These are phyloP conservation scores for Chalciporus pseudorubinellus DNA, from an alignment of 768 basidiomycete genomes.

Conservation along the genomic window DNA sequence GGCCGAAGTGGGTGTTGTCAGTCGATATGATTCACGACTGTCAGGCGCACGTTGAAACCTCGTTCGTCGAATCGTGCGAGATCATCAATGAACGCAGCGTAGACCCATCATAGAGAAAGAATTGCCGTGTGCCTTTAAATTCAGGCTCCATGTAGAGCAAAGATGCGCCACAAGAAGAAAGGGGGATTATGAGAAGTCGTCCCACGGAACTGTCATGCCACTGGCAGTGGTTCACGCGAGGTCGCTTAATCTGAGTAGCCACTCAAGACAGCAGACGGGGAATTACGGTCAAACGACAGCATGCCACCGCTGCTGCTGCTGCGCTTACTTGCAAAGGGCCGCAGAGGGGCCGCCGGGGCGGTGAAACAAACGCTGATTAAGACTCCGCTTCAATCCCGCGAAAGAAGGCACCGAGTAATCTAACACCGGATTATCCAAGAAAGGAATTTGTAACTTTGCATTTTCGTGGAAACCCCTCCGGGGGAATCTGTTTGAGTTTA, in stretches of 20 bases:
- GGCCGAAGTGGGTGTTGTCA: background rate
- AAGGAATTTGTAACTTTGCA: conserved; percentile 13
- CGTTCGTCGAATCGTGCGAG: background rate
- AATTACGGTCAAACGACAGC: too few species aligned
- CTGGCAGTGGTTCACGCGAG: conserved; percentile 5
- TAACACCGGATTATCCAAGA: conserved; percentile 21
- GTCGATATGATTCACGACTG: background rate
- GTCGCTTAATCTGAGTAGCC: background rate
- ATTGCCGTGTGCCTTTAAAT: too few species aligned
- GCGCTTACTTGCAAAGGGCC: too few species aligned
- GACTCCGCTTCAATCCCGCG: conserved; percentile 26
- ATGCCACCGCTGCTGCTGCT: too few species aligned
- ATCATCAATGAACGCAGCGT: background rate
- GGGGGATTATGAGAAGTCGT: too few species aligned
- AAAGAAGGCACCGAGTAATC: too few species aligned
- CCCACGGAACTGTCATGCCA: too few species aligned
- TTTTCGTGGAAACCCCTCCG: conserved; percentile 11
- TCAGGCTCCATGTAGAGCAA: background rate
- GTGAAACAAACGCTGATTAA: too few species aligned
- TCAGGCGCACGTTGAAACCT: background rate
- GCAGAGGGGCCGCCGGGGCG: too few species aligned
- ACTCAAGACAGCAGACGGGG: too few species aligned
- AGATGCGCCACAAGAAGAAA: background rate
- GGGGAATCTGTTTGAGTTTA: conserved; percentile 19
- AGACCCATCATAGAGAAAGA: too few species aligned